Conservation (phyloP, 2,329 filamentous ascomycete genomes). For the Hymenoscyphus fructigenus region DNA sequence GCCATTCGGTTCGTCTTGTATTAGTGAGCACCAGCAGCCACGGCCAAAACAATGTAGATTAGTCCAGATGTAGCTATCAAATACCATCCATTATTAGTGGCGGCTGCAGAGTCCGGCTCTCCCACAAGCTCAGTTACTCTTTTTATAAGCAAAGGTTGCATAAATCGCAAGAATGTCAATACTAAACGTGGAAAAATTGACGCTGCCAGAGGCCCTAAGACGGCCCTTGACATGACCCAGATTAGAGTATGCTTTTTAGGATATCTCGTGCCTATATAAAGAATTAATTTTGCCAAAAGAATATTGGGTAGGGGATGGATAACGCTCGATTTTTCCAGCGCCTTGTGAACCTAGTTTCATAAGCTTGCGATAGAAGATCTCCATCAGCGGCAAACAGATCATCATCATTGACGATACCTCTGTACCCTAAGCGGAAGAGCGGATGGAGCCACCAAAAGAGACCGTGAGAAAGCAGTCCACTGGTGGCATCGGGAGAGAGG, state of each 20-base stretch:
- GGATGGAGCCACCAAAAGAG: constrained; percentile 11
- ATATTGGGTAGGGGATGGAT: too few relatives aligned
- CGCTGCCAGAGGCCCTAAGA: too few relatives aligned
- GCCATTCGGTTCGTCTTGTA: constrained; percentile 28
- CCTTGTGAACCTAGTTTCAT: too few relatives aligned
- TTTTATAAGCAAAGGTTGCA: constrained; percentile 5
- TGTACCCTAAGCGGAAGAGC: constrained; percentile 36
- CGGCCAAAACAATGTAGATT: constrained; percentile 26
- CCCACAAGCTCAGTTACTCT: constrained; percentile 11
- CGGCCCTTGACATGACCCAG: too few relatives aligned
- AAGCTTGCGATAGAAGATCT: constrained; percentile 13
- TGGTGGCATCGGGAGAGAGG: constrained; percentile 34
- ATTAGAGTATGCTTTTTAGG: too few relatives aligned
- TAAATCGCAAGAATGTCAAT: neutral
- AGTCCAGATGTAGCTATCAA: constrained; percentile 26
- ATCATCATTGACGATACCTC: constrained; percentile 33
- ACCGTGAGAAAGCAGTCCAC: constrained; percentile 36
- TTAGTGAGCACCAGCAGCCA: constrained; percentile 23
- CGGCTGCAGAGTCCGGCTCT: constrained; percentile 18
- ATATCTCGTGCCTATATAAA: too few relatives aligned
- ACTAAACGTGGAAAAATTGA: neutral
- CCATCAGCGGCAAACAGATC: constrained; percentile 30
- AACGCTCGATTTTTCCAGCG: too few relatives aligned
- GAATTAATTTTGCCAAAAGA: too few relatives aligned
- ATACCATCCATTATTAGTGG: constrained; percentile 22